These are phyloP conservation scores for Arachnopeziza araneosa DNA, from an alignment of 2,329 filamentous ascomycete species.

Conservation along the genomic window DNA sequence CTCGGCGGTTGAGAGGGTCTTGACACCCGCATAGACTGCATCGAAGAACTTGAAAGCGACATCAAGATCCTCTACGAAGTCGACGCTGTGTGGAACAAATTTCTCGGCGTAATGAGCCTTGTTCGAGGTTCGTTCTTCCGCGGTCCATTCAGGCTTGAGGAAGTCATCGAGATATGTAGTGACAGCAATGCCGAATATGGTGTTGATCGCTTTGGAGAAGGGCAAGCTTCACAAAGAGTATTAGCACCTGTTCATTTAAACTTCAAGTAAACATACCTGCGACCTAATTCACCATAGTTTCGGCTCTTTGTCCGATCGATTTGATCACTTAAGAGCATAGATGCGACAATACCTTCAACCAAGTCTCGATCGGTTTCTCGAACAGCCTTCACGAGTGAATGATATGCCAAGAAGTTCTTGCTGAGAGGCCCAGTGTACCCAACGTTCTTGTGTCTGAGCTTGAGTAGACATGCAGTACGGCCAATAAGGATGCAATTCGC, in stretches of 20 bases:
- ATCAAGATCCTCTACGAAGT: constrained; percentile 55
- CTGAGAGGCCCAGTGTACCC: constrained; percentile 94
- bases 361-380: constrained; percentile 76
- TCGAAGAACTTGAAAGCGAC: constrained; percentile 53
- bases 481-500: constrained; percentile 76
- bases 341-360: constrained; percentile 73
- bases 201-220: constrained; percentile 64
- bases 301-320: constrained; percentile 58
- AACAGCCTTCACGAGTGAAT: constrained; percentile 74
- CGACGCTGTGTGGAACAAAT: constrained; percentile 51
- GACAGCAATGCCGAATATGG: constrained; percentile 71
- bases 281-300: constrained; percentile 59
- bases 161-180: constrained; percentile 76
- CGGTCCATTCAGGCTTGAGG: constrained; percentile 49
- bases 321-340: constrained; percentile 76
- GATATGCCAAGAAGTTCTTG: constrained; percentile 81
- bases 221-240: constrained; percentile 51
- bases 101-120: constrained; percentile 43
- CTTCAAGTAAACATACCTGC: constrained; percentile 51
- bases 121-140: constrained; percentile 40
- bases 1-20: constrained; percentile 45
- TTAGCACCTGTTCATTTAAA: constrained; percentile 7
- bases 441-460: constrained; percentile 74
- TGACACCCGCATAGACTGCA: constrained; percentile 52
- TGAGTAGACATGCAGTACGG: constrained; percentile 76